Base-by-base conservation (phyloP, 2,329 filamentous ascomycete genomes). In the Cladosporium sp. region DNA sequence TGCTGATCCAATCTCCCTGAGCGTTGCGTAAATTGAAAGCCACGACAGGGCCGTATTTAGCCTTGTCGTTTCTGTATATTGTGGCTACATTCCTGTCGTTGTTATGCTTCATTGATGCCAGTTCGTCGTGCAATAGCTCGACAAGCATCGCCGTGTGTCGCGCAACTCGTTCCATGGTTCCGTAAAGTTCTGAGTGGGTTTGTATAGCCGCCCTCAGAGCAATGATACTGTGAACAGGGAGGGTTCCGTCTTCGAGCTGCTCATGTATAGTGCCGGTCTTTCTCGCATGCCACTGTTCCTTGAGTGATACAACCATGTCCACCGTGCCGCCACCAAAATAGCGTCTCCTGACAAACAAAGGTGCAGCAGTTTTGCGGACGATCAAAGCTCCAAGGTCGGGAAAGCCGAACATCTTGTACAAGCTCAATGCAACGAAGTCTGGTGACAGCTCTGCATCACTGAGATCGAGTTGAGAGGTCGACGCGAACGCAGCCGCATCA, bases 401-500 rank as follows among this genome's bases (percentile, higher is more conserved):
- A 70, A 97, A 97, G 1, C 95, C 94, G 77, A 98, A 98, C n/a
- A 97, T 93, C 77, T 98, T 99, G 81, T 97, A 96, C 69, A 98
- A 88, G 77, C 93, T 97, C 51, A 98, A 74, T 0, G 92, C 90
- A 0, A 87, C 90, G 71, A 98, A 98, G 76, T 98, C 94, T 1
- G 94, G 91, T 0, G 90, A 88, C 0, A 79, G 75, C 0, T 82
- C 80, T 0, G 83, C 71, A 70, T 91, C 80, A 65, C 86, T 82
- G 2, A 98, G 80, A 73, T 96, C 86, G 7, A 98, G 81, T 0
- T 87, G 87, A 4, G 91, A 87, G 0, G 93, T 97, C 8, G 92
- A 89, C 11, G 88, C 90, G 12, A 92, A 83, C 0, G 92, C 91
- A 5, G 95, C 93, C 11, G 92, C 93, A 78, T 99, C 94, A 10